Base-by-base conservation (phyloP, 352 stramenopile genomes). In the Phytophthora colocasiae region DNA sequence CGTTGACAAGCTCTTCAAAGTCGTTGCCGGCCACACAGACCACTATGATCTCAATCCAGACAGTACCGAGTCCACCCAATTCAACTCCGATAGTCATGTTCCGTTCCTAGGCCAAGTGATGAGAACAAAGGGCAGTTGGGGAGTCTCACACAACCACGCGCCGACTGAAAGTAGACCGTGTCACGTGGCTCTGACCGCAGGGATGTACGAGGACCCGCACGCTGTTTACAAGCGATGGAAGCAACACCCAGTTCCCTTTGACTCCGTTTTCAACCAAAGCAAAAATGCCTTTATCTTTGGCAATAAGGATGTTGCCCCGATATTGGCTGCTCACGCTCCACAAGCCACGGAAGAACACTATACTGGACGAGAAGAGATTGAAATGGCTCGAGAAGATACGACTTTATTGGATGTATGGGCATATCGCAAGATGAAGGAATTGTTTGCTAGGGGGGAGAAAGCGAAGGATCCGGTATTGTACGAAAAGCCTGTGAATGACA, bases 121-220 rank as follows among this genome's bases (percentile, higher is more conserved):
- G 38, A 75, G 90, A 15, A 65, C 72, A 39, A 69, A 71, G n/a
- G 87, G 87, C 47, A 87, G 77, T 54, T 96, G 80, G 75, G 87
- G 87, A 22, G 76, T 96, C 71, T 96, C 87, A 12, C 87, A 96
- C 73, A 96, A 89, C 60, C 83, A 83, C 57, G 85, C 91, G 38
- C 87, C 87, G 15, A 96, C 87, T 26, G 87, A 96, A 65, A 92
- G 81, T 48, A 84, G 87, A 1, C 85, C 87, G 4, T 89, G 87
- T 22, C 87, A 94, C 63, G 87, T 96, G 29, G 87, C 87, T 56
- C 70, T 96, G 17, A 92, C 92, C 59, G 87, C 87, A 1, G 87
- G 87, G 11, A 94, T 96, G 80, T 96, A 95, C 58, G 87, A 96
- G 52, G 85, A 96, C 58, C 85, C 92, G 31, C 91, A 87, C 59